Evolutionary conservation across 441 rosid species (phyloP), one percentile per base, ranked within the genome.

Genomic region (Brassica hybrid): DNA sequence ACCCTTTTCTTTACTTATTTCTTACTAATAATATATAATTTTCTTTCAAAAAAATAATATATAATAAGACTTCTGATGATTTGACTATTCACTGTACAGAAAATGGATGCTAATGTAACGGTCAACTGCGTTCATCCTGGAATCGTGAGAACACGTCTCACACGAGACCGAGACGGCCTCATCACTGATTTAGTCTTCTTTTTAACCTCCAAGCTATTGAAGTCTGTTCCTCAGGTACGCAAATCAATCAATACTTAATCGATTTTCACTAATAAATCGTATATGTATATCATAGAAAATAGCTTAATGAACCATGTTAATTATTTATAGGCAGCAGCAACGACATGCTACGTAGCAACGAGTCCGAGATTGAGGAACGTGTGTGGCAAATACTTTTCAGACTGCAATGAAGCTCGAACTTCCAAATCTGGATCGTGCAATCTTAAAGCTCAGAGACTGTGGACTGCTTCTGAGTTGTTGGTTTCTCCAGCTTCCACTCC

Each of bases 51-150:
- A 21, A 21, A 21, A 21, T 21, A 21, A 21, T 1, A 21, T 21
- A 21, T 21, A 19, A 21, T 69, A 59, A 21, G 11, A 54, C 19
- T 18, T 19, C 6, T 9, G 30, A 10, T 11, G 9, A 6, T 10
- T 5, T 12, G 12, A 69, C 52, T 34, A 65, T 65, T 62, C 30
- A 58, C 38, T 80, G 79, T 87, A 48, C 1, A 94, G 95, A 82
- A 87, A 84, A 84, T 85, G 89, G 91, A 84, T 62, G 94, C 91
- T 72, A 89, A 92, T 78, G 94, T 94, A 77, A 92, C 91, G 0
- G 97, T 86, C 13, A 94, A 92, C 65, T 90, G 93, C 77, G 97
- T 94, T 56, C 96, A 92, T 82, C 98, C 98, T 1, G 98, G 98
- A 63, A 88, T 94, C 17, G 98, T 94, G 16, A 85, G 91, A 74